Evolutionary conservation across 1,139 yeast genomes (phyloP), one percentile per base, ranked within the genome.

Genomic region (Yamadazyma pseudoaaseri): DNA sequence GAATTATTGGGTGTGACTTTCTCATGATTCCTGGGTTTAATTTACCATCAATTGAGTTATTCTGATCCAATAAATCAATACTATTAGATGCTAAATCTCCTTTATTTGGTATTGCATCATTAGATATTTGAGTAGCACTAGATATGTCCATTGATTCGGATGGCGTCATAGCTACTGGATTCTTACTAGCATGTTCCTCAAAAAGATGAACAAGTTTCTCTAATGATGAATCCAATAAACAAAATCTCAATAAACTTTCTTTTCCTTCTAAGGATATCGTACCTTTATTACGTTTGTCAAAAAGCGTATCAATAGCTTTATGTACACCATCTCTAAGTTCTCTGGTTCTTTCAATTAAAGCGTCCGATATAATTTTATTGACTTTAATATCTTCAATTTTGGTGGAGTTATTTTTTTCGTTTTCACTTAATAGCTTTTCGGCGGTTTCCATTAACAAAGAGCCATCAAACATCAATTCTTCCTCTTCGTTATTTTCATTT

Each of bases 391-490:
- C 71, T 25, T 62, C 70, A 31, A 51, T 51, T 30, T 57, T 57
- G 11, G 55, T 56, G 12, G 48, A 44, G 16, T 51, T 55, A 12
- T 30, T 21, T 24, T 30, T 30, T 30, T 65, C 67, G 39, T 56
- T 48, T 45, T 73, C 68, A 36, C 62, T 62, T 35, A 81, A 56
- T 35, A 81, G 56, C 40, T 75, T 75, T 39, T 78, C 86, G 0
- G 86, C 87, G 3, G 85, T 74, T 52, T 79, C 81, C 48, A 85
- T 79, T 34, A 80, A 52, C 25, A 69, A 53, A 2, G 73, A 62
- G 1, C 76, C 76, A 46, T 70, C 76, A 43, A 66, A 70, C 66
- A 70, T 67, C 29, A 70, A 53, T 36, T 68, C 74, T 36, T 68
- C 74, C 37, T 65, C 65, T 20, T 58, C 60, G 15, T 52, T 56